phyloP scores from a whole-genome alignment of 1,284 basidiomycete genomes.

The Boletus mariae region DNA sequence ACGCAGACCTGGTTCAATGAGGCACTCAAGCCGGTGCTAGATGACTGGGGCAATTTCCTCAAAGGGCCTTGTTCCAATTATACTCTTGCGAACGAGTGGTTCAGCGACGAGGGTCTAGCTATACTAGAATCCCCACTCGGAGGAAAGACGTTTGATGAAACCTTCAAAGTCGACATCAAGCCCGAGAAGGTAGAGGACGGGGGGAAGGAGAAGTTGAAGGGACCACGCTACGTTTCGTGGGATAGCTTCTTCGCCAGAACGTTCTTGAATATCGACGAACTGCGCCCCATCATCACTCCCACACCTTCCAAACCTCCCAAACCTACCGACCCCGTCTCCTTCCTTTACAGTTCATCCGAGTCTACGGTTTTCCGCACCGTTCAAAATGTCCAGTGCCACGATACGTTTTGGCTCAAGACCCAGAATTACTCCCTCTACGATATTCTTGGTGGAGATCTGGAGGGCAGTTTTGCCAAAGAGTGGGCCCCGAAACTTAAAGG shows the following conservation, averaged over 20 bases:
- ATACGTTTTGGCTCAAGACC: slow-evolving; percentile 47
- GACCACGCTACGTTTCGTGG: slow-evolving; percentile 3
- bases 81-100: slow-evolving; percentile 11
- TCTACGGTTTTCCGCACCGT: slow-evolving; percentile 39
- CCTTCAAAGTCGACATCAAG: neutral
- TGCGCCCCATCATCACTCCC: slow-evolving; percentile 33
- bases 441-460: slow-evolving; percentile 28
- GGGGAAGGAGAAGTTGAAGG: no score
- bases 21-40: neutral
- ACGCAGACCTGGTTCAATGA: slow-evolving; percentile 19
- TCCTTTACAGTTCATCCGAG: slow-evolving; percentile 45
- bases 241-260: neutral
- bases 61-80: no score
- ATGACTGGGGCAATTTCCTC: no score
- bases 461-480: no score
- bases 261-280: slow-evolving; percentile 7
- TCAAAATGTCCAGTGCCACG: slow-evolving; percentile 32
- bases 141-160: neutral
- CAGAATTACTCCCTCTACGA: slow-evolving; percentile 42
- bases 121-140: slow-evolving; percentile 1
- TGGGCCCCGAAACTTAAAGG: slow-evolving; percentile 36
- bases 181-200: no score
- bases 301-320: no score
- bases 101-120: neutral
- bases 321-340: neutral